phyloP scores from a whole-genome alignment of 352 stramenopile genomes.

The Phytophthora pluvialis region DNA sequence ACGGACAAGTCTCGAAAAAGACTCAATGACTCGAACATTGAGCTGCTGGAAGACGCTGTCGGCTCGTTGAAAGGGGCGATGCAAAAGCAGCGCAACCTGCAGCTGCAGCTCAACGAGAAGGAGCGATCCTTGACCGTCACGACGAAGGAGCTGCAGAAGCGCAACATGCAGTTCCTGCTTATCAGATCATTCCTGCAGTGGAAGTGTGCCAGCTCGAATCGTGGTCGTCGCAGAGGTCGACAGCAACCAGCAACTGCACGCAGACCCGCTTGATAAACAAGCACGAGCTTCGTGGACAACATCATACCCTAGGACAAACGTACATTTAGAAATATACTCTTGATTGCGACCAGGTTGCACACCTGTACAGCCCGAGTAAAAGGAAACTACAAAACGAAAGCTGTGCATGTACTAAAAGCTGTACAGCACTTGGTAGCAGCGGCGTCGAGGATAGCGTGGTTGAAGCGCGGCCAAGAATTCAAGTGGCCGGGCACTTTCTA shows the following conservation, averaged over 20 bases:
- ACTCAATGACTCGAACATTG: conserved; percentile 45
- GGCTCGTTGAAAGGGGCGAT: conserved; percentile 46
- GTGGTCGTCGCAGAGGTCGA: conserved; percentile 2
- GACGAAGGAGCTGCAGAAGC: conserved; percentile 26
- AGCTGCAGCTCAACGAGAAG: conserved; percentile 40
- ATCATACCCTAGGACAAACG: neutral
- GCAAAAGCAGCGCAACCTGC: conserved; percentile 39
- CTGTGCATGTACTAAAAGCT: neutral
- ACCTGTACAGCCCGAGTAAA: too few species aligned
- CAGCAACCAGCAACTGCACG: conserved; percentile 2
- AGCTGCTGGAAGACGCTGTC: conserved; percentile 51
- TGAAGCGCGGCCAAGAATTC: conserved; percentile 31
- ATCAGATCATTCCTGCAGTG: conserved; percentile 53
- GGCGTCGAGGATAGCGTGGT: conserved; percentile 33
- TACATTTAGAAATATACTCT: conserved; percentile 4
- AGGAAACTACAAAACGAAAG: neutral
- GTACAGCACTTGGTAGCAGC: neutral
- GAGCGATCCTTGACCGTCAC: conserved; percentile 26
- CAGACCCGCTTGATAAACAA: neutral
- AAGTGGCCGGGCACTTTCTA: conserved; percentile 24
- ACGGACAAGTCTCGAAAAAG: conserved; percentile 24
- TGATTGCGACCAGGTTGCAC: too few species aligned
- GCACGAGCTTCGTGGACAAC: neutral
- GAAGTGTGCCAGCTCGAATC: conserved; percentile 37
- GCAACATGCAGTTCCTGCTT: conserved; percentile 46